A percentile compares a stretch with the other conserved stretches of the same genome.
phyloP scores from a whole-genome alignment of 768 basidiomycete genomes.

The Phlebiopsis flavidoalba region DNA sequence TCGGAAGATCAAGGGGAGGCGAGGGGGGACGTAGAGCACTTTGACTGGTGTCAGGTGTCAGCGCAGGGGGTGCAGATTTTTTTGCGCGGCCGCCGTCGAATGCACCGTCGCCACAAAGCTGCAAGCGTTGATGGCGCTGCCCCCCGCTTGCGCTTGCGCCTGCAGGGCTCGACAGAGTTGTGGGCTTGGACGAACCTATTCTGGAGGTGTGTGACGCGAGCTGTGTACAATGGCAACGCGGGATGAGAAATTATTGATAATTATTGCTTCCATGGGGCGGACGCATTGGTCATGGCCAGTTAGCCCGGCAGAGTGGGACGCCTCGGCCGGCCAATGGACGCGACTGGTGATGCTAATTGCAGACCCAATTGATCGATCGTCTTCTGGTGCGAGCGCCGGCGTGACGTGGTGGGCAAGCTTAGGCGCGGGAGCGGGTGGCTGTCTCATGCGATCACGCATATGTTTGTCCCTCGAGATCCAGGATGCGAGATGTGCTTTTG shows the following conservation, averaged over 20 bases:
- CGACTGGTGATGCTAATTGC: neutral
- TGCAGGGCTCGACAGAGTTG: neutral
- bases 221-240: neutral
- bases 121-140: neutral
- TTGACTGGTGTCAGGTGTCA: conserved; percentile 2
- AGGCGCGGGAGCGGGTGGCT: conserved; percentile 4
- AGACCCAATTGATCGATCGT: neutral
- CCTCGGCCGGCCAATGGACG: conserved; percentile 9
- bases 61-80: neutral
- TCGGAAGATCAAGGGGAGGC: conserved; percentile 10
- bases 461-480: conserved; percentile 12
- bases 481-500: conserved; percentile 13
- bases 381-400: neutral
- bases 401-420: conserved; percentile 11
- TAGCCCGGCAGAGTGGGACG: neutral
- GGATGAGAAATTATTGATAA: neutral
- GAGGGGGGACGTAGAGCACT: neutral
- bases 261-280: neutral
- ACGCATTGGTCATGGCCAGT: neutral
- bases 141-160: neutral
- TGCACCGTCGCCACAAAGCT: neutral
- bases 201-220: neutral
- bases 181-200: neutral
- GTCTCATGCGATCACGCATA: conserved; percentile 9
- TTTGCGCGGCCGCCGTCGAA: neutral